Evolutionary conservation across 1,139 yeast genomes (phyloP), one percentile per base, ranked within the genome.

Genomic region (Yamadazyma spencermartinsiae): DNA sequence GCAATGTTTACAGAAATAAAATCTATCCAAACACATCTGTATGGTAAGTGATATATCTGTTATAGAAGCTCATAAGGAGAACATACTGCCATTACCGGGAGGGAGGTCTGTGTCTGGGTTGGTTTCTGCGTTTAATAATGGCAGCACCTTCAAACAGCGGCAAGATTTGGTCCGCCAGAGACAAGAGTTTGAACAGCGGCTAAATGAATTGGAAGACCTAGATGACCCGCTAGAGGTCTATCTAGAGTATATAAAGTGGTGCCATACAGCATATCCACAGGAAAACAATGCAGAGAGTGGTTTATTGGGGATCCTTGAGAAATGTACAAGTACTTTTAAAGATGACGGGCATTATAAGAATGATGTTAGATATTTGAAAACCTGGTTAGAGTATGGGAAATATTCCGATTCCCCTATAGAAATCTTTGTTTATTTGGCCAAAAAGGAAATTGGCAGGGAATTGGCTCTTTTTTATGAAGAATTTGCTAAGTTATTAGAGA

Each of bases 201-300:
- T 83, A 15, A 55, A 53, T 13, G 66, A 72, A 1, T 49, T 76
- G 2, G 82, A 76, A 1, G 85, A 82, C 18, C 58, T 79, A 30
- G 96, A 89, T 60, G 97, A 90, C 54, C 96, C 97, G 0, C 60
- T 89, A 20, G 86, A 84, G 42, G 76, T 80, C 1, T 88, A 75
- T 58, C 52, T 87, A 16, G 82, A 82, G 15, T 89, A 87, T 49
- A 71, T 90, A 12, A 60, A 68, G 12, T 90, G 96, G 96, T 78
- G 80, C 6, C 79, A 76, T 39, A 72, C 73, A 33, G 74, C 72
- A 30, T 85, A 63, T 49, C 90, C 95, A 0, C 81, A 81, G 32
- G 95, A 95, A 0, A 68, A 74, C 16, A 75, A 76, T 8, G 67
- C 72, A 3, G 85, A 82, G 30, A 83, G 89, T 47, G 90, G 89